phyloP scores from a whole-genome alignment of 2,329 filamentous ascomycete species.

The Paracoccidioides lutzii region DNA sequence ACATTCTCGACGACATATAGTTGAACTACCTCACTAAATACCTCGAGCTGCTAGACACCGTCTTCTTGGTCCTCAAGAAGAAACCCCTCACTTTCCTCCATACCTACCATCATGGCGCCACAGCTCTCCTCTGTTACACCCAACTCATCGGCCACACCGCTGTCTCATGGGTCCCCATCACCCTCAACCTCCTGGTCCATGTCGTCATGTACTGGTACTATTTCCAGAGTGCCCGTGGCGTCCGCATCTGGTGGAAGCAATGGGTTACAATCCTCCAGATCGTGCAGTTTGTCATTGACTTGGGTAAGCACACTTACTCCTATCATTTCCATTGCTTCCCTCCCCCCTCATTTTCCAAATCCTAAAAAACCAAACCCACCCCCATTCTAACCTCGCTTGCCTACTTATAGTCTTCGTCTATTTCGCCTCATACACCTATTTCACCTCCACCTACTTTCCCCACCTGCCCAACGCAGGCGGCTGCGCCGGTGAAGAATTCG shows the following conservation, averaged over 20 bases:
- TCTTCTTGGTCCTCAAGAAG: slow-evolving; percentile 93
- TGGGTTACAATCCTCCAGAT: slow-evolving; percentile 94
- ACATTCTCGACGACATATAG: slow-evolving; percentile 34
- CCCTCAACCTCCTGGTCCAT: slow-evolving; percentile 75
- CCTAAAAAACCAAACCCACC: not conserved
- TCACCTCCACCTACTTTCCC: slow-evolving; percentile 71
- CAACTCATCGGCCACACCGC: slow-evolving; percentile 77
- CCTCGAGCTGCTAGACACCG: slow-evolving; percentile 77
- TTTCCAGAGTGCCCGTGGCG: slow-evolving; percentile 84
- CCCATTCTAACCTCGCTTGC: slow-evolving; percentile 1
- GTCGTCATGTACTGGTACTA: slow-evolving; percentile 99
- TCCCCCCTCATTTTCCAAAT: not conserved
- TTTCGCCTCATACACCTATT: slow-evolving; percentile 90
- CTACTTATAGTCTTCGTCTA: slow-evolving; percentile 65
- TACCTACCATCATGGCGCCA: slow-evolving; percentile 91
- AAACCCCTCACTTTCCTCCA: slow-evolving; percentile 94
- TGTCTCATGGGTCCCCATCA: slow-evolving; percentile 83
- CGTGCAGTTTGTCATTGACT: slow-evolving; percentile 83
- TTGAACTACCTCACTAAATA: slow-evolving; percentile 94
- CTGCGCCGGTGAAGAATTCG: slow-evolving; percentile 85
- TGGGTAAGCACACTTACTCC: slow-evolving; percentile 45
- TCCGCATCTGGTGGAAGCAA: slow-evolving; percentile 95
- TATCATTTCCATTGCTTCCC: too few species aligned
- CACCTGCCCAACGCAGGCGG: slow-evolving; percentile 64
- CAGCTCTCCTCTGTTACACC: slow-evolving; percentile 84